Base-by-base conservation (phyloP, 2,329 filamentous ascomycete species). In the Talaromyces sp. region DNA sequence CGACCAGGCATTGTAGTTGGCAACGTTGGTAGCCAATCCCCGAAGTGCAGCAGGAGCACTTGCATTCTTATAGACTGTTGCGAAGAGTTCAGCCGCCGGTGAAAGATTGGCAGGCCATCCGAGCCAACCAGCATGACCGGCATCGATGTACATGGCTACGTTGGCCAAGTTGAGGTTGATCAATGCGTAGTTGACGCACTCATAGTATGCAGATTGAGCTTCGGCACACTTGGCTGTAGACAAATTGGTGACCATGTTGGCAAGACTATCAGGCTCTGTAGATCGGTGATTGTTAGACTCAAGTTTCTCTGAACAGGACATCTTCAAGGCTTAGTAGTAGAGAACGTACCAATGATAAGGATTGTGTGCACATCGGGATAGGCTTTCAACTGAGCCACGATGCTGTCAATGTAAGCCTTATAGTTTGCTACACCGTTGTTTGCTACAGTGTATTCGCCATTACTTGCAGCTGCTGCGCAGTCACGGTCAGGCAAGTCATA, bases 401-500 rank as follows among this genome's bases (percentile, higher is more conserved):
- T 87, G 62, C 80, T 77, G 76, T 85, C 82, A 66, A 86, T 84
- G 69, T 85, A 86, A 25, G 79, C 76, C 72, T 84, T 82, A 76
- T 86, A 86, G 36, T 83, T 80, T 43, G 77, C 79, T 36, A 80
- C 75, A 22, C 83, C 78, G 60, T 83, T 75, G 64, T 88, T 75
- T 66, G 83, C 85, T 65, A 88, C 84, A 22, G 80, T 77, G 54
- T 86, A 83, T 74, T 89, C 86, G 67, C 87, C 86, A 71, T 88
- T 88, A 68, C 86, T 88, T 15, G 86, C 86, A 70, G 85, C 79
- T 59, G 87, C 87, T 15, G 86, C 83, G 71, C 87, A 89, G 72
- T 89, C 87, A 73, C 86, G 84, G 70, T 88, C 86, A 53, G 87
- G 87, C 13, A 89, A 77, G 72, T 89, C 84, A 74, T 89, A 89